These are phyloP conservation scores for Suillus tomentosus DNA, from an alignment of 768 basidiomycete species.

Conservation along the genomic window DNA sequence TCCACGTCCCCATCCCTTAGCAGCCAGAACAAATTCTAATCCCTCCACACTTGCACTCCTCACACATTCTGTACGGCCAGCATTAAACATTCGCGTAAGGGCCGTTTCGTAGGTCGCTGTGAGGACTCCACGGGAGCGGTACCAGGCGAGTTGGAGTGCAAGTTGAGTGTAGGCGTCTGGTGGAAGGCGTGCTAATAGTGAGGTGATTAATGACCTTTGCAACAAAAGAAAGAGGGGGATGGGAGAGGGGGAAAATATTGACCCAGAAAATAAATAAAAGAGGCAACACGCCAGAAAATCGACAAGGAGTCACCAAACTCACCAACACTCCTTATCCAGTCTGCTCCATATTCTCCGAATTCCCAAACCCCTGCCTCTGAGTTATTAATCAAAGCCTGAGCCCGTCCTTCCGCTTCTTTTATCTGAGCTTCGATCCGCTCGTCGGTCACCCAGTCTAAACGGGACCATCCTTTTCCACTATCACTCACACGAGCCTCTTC, in stretches of 20 bases:
- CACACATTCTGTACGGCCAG: conserved; percentile 84
- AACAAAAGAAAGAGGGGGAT: neutral
- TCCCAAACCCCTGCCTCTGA: conserved; percentile 85
- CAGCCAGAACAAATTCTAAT: conserved; percentile 21
- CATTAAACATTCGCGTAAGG: conserved; percentile 81
- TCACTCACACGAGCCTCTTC: conserved; percentile 11
- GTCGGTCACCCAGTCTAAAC: conserved; percentile 77
- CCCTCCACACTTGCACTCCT: conserved; percentile 75
- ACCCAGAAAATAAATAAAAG: neutral
- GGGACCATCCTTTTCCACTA: conserved; percentile 46
- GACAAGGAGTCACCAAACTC: conserved; percentile 25
- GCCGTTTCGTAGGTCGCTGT: conserved; percentile 95
- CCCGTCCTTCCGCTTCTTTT: conserved; percentile 55
- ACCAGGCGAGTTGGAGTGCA: conserved; percentile 91
- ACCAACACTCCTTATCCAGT: conserved; percentile 85
- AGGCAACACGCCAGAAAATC: neutral
- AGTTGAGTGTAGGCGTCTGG: conserved; percentile 92
- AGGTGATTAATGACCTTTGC: neutral
- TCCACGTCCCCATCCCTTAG: conserved; percentile 15
- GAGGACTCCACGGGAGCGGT: conserved; percentile 69
- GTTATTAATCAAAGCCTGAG: conserved; percentile 61
- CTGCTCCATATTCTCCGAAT: conserved; percentile 80
- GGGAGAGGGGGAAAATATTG: neutral
- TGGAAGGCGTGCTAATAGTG: conserved; percentile 46
- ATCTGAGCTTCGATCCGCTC: conserved; percentile 58